phyloP scores from a whole-genome alignment of 2,329 filamentous ascomycete genomes.

The Fusarium fracticaudum region DNA sequence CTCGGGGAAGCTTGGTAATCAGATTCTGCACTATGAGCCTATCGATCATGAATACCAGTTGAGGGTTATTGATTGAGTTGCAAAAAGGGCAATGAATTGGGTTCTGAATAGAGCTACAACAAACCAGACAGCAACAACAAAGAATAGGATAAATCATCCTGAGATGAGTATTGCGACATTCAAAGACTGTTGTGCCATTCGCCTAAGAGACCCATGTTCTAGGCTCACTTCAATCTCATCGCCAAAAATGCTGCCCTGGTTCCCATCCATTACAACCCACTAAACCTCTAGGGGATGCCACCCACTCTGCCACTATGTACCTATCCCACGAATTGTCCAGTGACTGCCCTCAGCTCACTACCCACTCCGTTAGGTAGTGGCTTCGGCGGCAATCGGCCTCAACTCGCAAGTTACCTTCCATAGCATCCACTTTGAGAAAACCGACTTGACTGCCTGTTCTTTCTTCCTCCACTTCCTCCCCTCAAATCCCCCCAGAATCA shows the following conservation, averaged over 20 bases:
- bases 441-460: conserved; percentile 33
- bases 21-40: not conserved
- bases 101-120: not conserved
- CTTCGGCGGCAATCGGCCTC: conserved; percentile 45
- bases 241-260: not conserved
- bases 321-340: conserved; percentile 11
- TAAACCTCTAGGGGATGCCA: conserved; percentile 20
- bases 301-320: not conserved
- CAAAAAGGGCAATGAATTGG: not conserved
- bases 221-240: conserved; percentile 14
- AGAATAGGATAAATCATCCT: not conserved
- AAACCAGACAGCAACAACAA: not conserved
- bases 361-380: conserved; percentile 33
- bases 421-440: conserved; percentile 41
- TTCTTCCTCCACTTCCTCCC: conserved; percentile 43
- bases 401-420: conserved; percentile 10
- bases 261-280: conserved; percentile 10
- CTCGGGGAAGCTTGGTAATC: conserved; percentile 24
- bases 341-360: conserved; percentile 30
- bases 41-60: not conserved
- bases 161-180: conserved; percentile 18
- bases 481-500: conserved; percentile 23
- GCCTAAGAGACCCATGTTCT: conserved; percentile 9
- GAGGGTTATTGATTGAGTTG: not conserved
- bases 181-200: conserved; percentile 8